Evolutionary conservation across 2,329 filamentous ascomycete genomes (phyloP).

Genomic region (Aureobasidium namibiae): DNA sequence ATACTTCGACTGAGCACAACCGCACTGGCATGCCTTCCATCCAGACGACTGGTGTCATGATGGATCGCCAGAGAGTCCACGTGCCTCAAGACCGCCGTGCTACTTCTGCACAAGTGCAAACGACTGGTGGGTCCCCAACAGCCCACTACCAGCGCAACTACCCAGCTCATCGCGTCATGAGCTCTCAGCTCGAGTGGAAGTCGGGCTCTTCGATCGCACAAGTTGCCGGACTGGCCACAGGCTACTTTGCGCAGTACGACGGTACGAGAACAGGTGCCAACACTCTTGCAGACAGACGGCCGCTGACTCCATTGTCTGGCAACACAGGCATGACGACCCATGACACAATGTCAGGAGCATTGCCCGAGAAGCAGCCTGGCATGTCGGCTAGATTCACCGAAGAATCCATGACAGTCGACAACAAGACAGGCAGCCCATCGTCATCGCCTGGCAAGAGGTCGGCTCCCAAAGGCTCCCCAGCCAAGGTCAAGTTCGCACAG

Average conservation of each 20-base stretch:
- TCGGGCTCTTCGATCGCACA: slow-evolving; percentile 24
- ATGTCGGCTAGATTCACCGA: slow-evolving; percentile 14
- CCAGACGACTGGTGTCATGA: not conserved
- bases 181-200: slow-evolving; percentile 26
- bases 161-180: slow-evolving; percentile 22
- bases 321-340: slow-evolving; percentile 11
- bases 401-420: slow-evolving; percentile 12
- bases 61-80: not conserved
- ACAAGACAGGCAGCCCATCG: slow-evolving; percentile 4
- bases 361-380: not conserved
- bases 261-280: slow-evolving; percentile 19
- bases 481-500: slow-evolving; percentile 39
- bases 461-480: slow-evolving; percentile 28
- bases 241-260: slow-evolving; percentile 27
- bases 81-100: slow-evolving; percentile 11
- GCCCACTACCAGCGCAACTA: slow-evolving; percentile 14
- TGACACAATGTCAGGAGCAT: not conserved
- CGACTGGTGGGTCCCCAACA: not conserved
- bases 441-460: slow-evolving; percentile 16
- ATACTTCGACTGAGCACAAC: not conserved
- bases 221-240: slow-evolving; percentile 24
- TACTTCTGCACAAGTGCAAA: slow-evolving; percentile 14
- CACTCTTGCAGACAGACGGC: slow-evolving; percentile 7
- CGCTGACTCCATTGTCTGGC: slow-evolving; percentile 12
- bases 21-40: not conserved